A percentile compares a stretch with the other conserved stretches of the same genome.
phyloP scores from a whole-genome alignment of 306 rosid species.

The Castanopsis chinensis region DNA sequence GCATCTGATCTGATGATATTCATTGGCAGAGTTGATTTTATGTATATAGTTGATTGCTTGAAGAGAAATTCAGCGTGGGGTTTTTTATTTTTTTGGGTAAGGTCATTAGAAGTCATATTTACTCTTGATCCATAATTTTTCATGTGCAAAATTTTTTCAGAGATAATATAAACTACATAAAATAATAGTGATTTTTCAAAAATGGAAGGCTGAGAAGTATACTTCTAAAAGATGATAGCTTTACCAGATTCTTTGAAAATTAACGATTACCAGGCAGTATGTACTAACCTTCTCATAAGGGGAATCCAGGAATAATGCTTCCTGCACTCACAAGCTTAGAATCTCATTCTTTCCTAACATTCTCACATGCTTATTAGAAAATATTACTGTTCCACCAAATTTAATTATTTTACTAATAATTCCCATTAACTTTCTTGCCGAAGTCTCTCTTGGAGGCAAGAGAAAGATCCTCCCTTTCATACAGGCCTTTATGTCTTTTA shows the following conservation, averaged over 20 bases:
- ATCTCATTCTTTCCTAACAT: slow-evolving; percentile 41
- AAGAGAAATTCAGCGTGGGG: not conserved
- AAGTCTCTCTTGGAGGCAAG: slow-evolving; percentile 9
- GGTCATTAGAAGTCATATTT: not conserved
- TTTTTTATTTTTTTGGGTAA: not conserved
- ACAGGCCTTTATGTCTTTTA: slow-evolving; percentile 13
- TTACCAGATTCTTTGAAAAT: slow-evolving; percentile 24
- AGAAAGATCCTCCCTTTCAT: not conserved
- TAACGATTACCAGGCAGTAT: slow-evolving; percentile 24
- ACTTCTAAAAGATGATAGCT: slow-evolving; percentile 5
- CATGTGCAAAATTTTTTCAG: not conserved
- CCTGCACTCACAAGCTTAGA: slow-evolving; percentile 44
- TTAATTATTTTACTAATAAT: slow-evolving; percentile 6
- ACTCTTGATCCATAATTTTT: not conserved
- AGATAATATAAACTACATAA: not conserved
- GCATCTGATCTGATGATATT: not conserved
- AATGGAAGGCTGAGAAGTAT: not conserved
- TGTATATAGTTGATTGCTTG: not conserved
- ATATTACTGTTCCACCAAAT: slow-evolving; percentile 3
- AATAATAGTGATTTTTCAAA: not conserved
- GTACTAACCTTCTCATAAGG: slow-evolving; percentile 16
- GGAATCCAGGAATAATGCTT: slow-evolving; percentile 39
- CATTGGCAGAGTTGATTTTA: not conserved
- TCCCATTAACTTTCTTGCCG: slow-evolving; percentile 25
- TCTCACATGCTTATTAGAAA: slow-evolving; percentile 23